Evolutionary conservation across 495 filamentous ascomycete genomes (phyloP), one percentile per base, ranked within the genome.

Genomic region (Hyaloscypha variabilis): DNA sequence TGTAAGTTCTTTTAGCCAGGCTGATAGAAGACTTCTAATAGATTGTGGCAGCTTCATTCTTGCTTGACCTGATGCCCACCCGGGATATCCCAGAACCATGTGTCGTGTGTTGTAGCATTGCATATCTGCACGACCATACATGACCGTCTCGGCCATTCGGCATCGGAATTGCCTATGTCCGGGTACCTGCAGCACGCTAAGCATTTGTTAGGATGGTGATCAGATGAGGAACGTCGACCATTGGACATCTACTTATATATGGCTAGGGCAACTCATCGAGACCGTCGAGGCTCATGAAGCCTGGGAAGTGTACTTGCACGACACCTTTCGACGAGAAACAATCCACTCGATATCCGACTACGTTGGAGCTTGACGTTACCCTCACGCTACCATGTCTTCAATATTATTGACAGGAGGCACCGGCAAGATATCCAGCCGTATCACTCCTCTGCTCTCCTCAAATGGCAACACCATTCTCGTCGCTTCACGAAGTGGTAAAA

Each of bases 321-420:
- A 4, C 11, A 17, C 14, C 39, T 46, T 4, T 19, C 39, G 19
- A 46, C 10, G 4, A 46, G 11, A 46, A 17, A 46, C 11, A 17
- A 46, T 46, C 10, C 4, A 14, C 17, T 46, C 39, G 17, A 17
- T 17, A 11, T 14, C 39, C 39, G 1, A 17, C 13, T 17, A 11
- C 13, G 14, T 46, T 14, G 17, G 3, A 46, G 19, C 26, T 8
- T 1, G 11, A 24, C 0, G 8, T 25, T 8, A 31, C 8, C 26
- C 24, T 31, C 6, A 14, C 26, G 19, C 59, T 30, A 60, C 50
- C 23, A 54, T 28, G 29, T 31, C 63, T 4, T 21, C 14, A 17
- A 66, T 85, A 67, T 74, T 85, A 21, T 65, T 85, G 14, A 72
- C 77, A 3, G 83, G 82, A 52, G 83, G 81, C 58, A 80, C 77